A percentile compares a stretch with the other conserved stretches of the same genome.
phyloP scores from a whole-genome alignment of 805 yeast species.

The Saccharomycopsis oosterbeekiorum region DNA sequence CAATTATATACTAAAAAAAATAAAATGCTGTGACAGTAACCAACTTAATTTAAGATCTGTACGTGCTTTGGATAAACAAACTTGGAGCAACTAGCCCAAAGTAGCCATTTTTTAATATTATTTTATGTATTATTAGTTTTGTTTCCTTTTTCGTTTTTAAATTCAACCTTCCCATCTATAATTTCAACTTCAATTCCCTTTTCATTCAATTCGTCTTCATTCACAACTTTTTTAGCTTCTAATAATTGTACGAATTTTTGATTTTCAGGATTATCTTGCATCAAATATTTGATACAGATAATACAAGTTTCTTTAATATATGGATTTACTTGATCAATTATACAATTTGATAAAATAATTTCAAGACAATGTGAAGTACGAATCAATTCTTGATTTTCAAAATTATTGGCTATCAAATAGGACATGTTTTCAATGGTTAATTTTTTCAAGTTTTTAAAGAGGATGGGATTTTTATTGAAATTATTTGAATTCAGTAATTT shows the following conservation, averaged over 20 bases:
- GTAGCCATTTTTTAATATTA: no score
- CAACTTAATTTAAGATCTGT: no score
- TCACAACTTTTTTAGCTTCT: slow-evolving; percentile 63
- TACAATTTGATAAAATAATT: slow-evolving; percentile 66
- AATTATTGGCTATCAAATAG: slow-evolving; percentile 41
- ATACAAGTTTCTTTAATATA: slow-evolving; percentile 78
- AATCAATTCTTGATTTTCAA: slow-evolving; percentile 53
- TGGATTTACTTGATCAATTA: slow-evolving; percentile 83
- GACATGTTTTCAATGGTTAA: slow-evolving; percentile 59
- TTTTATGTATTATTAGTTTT: background rate
- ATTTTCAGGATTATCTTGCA: slow-evolving; percentile 55
- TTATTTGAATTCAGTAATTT: slow-evolving; percentile 4
- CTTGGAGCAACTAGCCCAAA: no score
- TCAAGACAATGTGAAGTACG: slow-evolving; percentile 62
- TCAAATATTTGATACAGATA: slow-evolving; percentile 59
- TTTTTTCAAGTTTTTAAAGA: slow-evolving; percentile 59
- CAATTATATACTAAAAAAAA: no score
- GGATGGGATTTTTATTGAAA: slow-evolving; percentile 21
- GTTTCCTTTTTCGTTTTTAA: slow-evolving; percentile 29
- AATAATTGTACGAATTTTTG: slow-evolving; percentile 67
- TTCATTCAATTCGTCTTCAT: slow-evolving; percentile 48
- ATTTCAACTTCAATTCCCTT: slow-evolving; percentile 75
- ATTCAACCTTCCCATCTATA: slow-evolving; percentile 55
- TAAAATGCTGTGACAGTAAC: no score
- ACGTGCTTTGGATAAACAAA: no score